A percentile compares a stretch with the other conserved stretches of the same genome.
Evolutionary conservation across 176 grass and related monocot species (phyloP).

Genomic region (Oryza nivara): DNA sequence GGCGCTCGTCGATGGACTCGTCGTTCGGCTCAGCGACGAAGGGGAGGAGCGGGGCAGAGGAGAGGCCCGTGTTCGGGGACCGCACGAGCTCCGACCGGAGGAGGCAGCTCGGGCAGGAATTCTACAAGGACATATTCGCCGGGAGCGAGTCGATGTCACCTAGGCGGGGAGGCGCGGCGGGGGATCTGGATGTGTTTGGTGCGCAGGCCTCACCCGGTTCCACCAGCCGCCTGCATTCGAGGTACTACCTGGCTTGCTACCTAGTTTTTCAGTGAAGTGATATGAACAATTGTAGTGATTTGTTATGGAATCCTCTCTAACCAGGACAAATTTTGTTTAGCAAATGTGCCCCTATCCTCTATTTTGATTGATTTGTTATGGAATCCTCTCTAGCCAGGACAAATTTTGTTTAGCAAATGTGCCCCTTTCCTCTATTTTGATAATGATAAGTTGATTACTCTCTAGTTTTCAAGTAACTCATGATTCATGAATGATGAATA

Average conservation of each 20-base stretch:
- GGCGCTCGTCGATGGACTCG: conserved; percentile 55
- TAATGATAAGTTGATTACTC: neutral
- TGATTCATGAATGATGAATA: neutral
- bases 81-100: conserved; percentile 58
- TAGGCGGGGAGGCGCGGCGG: conserved; percentile 31
- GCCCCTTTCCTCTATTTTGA: neutral
- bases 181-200: conserved; percentile 59
- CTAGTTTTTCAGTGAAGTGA: conserved; percentile 9
- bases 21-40: conserved; percentile 33
- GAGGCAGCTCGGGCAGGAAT: conserved; percentile 69
- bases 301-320: neutral
- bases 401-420: neutral
- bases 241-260: conserved; percentile 15
- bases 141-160: conserved; percentile 64
- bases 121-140: conserved; percentile 86
- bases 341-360: neutral
- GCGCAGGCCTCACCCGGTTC: conserved; percentile 58
- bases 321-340: neutral
- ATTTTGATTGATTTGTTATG: neutral
- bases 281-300: neutral
- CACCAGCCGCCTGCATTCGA: conserved; percentile 25
- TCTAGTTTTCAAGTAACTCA: neutral
- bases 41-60: conserved; percentile 41
- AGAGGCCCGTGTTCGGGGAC: conserved; percentile 78
- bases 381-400: too few species aligned